Conservation (phyloP, 2,329 filamentous ascomycete genomes). For the Alternaria brassicicola region DNA sequence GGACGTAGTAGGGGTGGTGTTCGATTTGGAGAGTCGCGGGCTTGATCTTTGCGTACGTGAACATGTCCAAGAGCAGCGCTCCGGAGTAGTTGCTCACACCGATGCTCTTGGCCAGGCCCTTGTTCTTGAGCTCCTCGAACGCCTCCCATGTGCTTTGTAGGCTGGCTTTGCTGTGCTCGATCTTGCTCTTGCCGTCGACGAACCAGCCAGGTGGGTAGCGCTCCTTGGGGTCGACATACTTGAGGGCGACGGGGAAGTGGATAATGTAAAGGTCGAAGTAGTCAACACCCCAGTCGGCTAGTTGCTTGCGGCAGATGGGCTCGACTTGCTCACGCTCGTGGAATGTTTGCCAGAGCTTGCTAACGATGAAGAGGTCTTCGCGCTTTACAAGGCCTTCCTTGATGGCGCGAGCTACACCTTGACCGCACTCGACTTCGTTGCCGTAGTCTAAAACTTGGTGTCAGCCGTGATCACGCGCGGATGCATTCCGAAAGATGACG, state of each 20-base stretch:
- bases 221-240: constrained; percentile 53
- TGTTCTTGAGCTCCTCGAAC: constrained; percentile 48
- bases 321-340: constrained; percentile 79
- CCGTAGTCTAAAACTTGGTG: constrained; percentile 39
- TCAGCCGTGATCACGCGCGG: constrained; percentile 4
- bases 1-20: constrained; percentile 48
- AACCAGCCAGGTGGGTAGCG: constrained; percentile 48
- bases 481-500: constrained; percentile 14
- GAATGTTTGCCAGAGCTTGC: constrained; percentile 93
- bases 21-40: constrained; percentile 48
- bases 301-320: constrained; percentile 71
- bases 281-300: constrained; percentile 46
- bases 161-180: constrained; percentile 47
- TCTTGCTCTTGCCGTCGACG: constrained; percentile 40
- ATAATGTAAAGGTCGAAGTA: constrained; percentile 64
- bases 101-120: constrained; percentile 45
- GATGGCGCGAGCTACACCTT: constrained; percentile 47
- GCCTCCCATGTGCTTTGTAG: constrained; percentile 50
- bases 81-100: constrained; percentile 48
- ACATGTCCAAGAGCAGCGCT: constrained; percentile 59
- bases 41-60: constrained; percentile 55
- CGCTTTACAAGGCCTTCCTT: constrained; percentile 48
- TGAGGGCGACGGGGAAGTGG: constrained; percentile 87
- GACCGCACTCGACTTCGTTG: constrained; percentile 47
- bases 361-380: constrained; percentile 88